phyloP scores from a whole-genome alignment of 805 yeast genomes.

The Saccharomyces mikatae region DNA sequence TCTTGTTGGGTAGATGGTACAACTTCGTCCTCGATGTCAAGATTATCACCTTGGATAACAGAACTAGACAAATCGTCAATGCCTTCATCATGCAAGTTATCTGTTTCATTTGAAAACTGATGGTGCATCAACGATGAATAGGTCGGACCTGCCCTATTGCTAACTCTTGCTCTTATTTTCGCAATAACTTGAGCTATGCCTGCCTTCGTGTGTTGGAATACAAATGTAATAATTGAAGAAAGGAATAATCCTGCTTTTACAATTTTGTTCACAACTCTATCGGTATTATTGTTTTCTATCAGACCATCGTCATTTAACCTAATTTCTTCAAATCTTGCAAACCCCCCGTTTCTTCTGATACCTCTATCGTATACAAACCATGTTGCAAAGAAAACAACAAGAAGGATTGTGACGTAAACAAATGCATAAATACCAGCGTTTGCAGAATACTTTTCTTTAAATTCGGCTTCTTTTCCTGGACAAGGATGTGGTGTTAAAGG shows the following conservation, averaged over 20 bases:
- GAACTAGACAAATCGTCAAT: constrained; percentile 41
- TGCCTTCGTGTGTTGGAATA: constrained; percentile 13
- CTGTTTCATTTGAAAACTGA: constrained; percentile 31
- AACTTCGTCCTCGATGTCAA: constrained; percentile 32
- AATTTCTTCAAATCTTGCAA: constrained; percentile 74
- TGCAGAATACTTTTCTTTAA: constrained; percentile 43
- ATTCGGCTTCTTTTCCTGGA: constrained; percentile 76
- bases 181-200: constrained; percentile 7
- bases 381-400: constrained; percentile 42
- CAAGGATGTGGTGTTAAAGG: constrained; percentile 58
- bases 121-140: constrained; percentile 27
- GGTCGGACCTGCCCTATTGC: constrained; percentile 27
- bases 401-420: constrained; percentile 47
- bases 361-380: constrained; percentile 77
- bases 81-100: constrained; percentile 38
- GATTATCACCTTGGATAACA: constrained; percentile 28
- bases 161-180: constrained; percentile 20
- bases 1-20: constrained; percentile 3
- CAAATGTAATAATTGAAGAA: constrained; percentile 33
- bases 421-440: constrained; percentile 46
- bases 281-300: constrained; percentile 56
- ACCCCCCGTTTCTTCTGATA: constrained; percentile 69
- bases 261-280: constrained; percentile 48
- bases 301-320: constrained; percentile 67
- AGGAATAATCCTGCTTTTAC: constrained; percentile 48